Conservation (phyloP, 352 stramenopile species). For the Phytophthora citrophthora region DNA sequence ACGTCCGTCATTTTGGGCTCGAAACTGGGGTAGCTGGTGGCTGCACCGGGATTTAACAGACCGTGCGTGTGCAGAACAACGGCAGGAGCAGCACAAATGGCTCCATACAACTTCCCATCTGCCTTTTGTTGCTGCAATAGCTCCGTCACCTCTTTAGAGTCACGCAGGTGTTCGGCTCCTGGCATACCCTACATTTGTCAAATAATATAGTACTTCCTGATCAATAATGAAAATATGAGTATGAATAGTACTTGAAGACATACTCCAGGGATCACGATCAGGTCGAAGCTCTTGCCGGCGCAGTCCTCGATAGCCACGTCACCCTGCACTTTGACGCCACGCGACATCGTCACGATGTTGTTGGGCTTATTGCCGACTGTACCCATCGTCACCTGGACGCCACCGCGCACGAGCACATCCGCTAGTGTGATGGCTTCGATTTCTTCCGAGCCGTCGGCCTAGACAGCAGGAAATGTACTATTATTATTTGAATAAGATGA, state of each 20-base stretch:
- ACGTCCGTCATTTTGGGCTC: conserved; percentile 64
- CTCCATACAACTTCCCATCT: conserved; percentile 66
- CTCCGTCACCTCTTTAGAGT: conserved; percentile 60
- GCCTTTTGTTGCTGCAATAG: conserved; percentile 75
- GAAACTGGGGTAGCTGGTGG: conserved; percentile 76
- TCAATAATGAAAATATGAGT: neutral
- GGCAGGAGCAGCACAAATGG: conserved; percentile 78
- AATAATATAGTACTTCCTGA: conserved; percentile 7
- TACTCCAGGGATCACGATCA: conserved; percentile 74
- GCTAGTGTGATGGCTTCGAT: conserved; percentile 82
- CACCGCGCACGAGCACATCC: conserved; percentile 75
- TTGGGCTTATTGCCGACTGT: conserved; percentile 59
- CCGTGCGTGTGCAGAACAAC: conserved; percentile 75
- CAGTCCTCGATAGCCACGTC: conserved; percentile 73
- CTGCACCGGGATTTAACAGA: conserved; percentile 47
- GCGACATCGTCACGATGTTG: conserved; percentile 81
- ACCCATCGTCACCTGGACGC: conserved; percentile 70
- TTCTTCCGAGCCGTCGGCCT: conserved; percentile 86
- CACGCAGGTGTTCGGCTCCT: conserved; percentile 70
- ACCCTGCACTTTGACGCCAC: conserved; percentile 71
- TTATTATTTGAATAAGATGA: conserved; percentile 3
- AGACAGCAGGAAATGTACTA: neutral
- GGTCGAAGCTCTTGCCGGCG: conserved; percentile 60
- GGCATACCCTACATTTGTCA: conserved; percentile 57
- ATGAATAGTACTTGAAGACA: conserved; percentile 9